Evolutionary conservation across 148 eudicot genomes (phyloP).

Genomic region (Vaccinium myrtillus): DNA sequence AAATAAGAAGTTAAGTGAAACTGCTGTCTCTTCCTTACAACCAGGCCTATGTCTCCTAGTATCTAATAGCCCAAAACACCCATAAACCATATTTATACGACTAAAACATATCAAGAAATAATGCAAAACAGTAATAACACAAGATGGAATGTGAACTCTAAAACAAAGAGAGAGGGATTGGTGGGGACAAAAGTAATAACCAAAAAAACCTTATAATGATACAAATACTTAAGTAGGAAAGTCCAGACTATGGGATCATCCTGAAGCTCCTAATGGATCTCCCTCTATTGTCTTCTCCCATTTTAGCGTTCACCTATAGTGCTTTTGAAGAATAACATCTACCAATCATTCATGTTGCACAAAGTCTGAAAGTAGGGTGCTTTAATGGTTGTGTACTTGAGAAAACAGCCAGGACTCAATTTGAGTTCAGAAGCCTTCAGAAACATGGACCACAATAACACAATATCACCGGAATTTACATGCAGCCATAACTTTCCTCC

Average conservation of each 20-base stretch:
- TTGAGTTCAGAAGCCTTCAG: neutral
- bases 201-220: neutral
- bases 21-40: neutral
- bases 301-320: neutral
- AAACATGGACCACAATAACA: neutral
- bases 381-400: neutral
- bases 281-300: neutral
- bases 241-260: neutral
- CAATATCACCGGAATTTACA: neutral
- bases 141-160: neutral
- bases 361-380: neutral
- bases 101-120: conserved; percentile 5
- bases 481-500: neutral
- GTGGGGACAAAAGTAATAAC: neutral
- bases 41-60: neutral
- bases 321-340: neutral
- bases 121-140: neutral
- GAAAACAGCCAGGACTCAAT: neutral
- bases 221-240: neutral
- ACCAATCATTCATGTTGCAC: neutral
- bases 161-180: neutral
- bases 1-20: neutral
- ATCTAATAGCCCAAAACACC: neutral
- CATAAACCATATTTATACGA: neutral
- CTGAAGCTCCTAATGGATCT: neutral